Conservation (phyloP, 345 rosid genomes). For the Hibiscus syriacus region DNA sequence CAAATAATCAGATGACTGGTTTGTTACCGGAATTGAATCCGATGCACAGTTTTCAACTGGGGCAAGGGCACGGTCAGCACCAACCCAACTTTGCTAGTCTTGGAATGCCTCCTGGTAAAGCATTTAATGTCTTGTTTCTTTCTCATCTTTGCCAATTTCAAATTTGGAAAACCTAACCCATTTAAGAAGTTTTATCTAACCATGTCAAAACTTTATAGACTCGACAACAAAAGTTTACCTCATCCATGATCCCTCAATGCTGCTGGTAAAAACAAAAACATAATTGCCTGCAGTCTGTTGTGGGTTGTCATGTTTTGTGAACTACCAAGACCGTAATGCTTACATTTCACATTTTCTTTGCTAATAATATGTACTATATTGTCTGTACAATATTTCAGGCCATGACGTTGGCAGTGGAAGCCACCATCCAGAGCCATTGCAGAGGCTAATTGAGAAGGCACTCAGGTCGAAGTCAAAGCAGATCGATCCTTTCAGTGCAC, state of each 20-base stretch:
- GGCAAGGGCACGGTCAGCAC: conserved; percentile 55
- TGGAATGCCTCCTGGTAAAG: conserved; percentile 41
- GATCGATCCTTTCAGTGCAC: conserved; percentile 32
- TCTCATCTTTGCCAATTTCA: not conserved
- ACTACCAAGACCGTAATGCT: not conserved
- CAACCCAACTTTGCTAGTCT: conserved; percentile 44
- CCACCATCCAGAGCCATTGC: conserved; percentile 63
- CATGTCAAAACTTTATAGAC: conserved; percentile 8
- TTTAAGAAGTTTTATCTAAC: not conserved
- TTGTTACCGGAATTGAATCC: conserved; percentile 48
- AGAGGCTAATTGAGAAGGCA: conserved; percentile 71
- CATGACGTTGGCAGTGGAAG: conserved; percentile 39
- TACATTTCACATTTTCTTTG: not conserved
- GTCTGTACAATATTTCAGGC: conserved; percentile 25
- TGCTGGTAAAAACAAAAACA: not conserved
- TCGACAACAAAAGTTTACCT: not conserved
- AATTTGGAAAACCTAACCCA: not conserved
- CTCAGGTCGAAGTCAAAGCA: conserved; percentile 61
- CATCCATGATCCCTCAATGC: not conserved
- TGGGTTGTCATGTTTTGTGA: conserved; percentile 31
- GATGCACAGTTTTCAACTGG: conserved; percentile 55
- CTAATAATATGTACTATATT: not conserved
- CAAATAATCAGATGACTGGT: conserved; percentile 47
- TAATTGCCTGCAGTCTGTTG: not conserved
- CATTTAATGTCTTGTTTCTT: not conserved